Evolutionary conservation across 371 early-diverging fungal species (phyloP), one percentile per base, ranked within the genome.

Genomic region (Mortierella sp.): DNA sequence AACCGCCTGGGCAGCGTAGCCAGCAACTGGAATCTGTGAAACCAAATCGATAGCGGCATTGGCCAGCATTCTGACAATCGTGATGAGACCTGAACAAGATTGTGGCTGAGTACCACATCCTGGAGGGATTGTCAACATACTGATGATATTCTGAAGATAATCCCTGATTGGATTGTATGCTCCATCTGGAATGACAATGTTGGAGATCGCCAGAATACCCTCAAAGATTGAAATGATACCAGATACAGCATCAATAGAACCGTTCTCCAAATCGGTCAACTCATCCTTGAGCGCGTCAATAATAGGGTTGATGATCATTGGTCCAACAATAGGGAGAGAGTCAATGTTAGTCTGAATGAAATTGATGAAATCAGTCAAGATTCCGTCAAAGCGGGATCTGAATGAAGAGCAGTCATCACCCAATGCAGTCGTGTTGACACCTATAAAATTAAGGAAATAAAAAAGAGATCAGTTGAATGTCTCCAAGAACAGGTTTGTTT

Each of bases 241-340:
- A 51, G 57, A 62, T 10, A 62, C 49, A 22, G 68, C 73, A 22
- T n/a, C 32, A 24, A 49, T 49, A 1, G n/a, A 4, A 32, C 73
- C 73, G 6, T 52, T 26, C 39, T 63, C 59, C 11, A 55, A 11
- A 57, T 63, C 64, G 5, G n/a, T n/a, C 5, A 59, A 12, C 22
- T 57, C n/a, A 9, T 45, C 0, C 10, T 57, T 32, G 12, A 68
- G 11, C 0, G 52, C 51, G 0, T 30, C 28, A 39, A 73, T 1
- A 26, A 58, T 10, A 9, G 64, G 73, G n/a, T 20, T 58, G 45
- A 43, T 35, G 52, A 73, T 62, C 28, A 57, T 12, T 11, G 64
- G 68, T 10, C 68, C 73, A 32, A 68, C 16, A 64, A 73, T 16
- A 18, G 73, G 73, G 30, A 73, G 51, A 9, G 43, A 5, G 51